Conservation (phyloP, 768 basidiomycete genomes). For the Boletus sensibilis region DNA sequence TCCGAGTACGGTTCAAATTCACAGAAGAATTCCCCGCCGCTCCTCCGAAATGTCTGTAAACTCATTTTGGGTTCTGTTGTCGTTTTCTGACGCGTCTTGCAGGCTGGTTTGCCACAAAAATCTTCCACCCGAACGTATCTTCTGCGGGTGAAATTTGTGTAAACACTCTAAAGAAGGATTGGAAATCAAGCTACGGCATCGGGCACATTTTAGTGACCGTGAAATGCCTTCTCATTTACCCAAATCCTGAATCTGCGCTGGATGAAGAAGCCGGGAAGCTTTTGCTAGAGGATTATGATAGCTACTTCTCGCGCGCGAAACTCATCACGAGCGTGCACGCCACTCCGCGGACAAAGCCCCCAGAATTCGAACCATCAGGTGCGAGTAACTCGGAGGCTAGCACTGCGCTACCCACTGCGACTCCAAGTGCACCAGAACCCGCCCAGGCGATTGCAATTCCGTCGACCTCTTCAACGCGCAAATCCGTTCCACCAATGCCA, state of each 20-base stretch:
- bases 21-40: constrained; percentile 91
- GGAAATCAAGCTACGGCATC: constrained; percentile 91
- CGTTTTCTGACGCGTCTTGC: constrained; percentile 7
- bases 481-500: constrained; percentile 42
- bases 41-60: constrained; percentile 80
- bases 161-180: constrained; percentile 96
- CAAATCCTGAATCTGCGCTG: constrained; percentile 93
- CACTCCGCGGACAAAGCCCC: constrained; percentile 70
- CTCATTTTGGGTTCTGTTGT: background rate
- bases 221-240: constrained; percentile 94
- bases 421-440: constrained; percentile 24
- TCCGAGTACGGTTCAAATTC: constrained; percentile 79
- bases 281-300: constrained; percentile 84
- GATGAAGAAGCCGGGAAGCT: constrained; percentile 96
- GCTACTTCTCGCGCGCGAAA: constrained; percentile 81
- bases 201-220: constrained; percentile 89
- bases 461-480: constrained; percentile 40
- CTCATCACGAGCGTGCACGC: constrained; percentile 93
- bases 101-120: constrained; percentile 93
- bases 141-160: constrained; percentile 91
- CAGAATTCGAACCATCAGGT: constrained; percentile 61
- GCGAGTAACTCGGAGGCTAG: constrained; percentile 23
- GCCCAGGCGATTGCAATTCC: constrained; percentile 39
- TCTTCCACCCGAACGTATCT: constrained; percentile 97
- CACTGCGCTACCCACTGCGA: constrained; percentile 12